A percentile compares a stretch with the other conserved stretches of the same genome.
Conservation (phyloP, 148 eudicot species). For the Vaccinium corymbosum region DNA sequence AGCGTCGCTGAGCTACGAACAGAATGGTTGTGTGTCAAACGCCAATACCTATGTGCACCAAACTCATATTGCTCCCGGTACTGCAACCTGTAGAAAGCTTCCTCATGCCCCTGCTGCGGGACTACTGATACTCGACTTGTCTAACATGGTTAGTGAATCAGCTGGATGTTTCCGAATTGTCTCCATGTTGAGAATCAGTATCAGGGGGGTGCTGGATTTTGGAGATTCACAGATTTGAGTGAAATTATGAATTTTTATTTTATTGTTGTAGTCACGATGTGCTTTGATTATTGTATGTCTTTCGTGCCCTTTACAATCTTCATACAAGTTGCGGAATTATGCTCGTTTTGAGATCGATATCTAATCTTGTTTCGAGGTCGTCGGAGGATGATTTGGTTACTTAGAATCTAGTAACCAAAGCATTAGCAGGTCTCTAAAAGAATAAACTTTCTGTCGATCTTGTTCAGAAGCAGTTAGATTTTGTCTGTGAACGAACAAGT, state of each 20-base stretch:
- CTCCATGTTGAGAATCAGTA: not conserved
- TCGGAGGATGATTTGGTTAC: not conserved
- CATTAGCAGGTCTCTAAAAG: not conserved
- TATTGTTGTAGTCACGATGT: not conserved
- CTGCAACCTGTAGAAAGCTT: not conserved
- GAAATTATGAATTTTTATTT: not conserved
- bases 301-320: not conserved
- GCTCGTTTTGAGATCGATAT: not conserved
- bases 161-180: not conserved
- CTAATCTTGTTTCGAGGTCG: not conserved
- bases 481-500: not conserved
- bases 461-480: not conserved
- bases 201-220: not conserved
- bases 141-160: not conserved
- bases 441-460: not conserved
- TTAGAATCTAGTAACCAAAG: not conserved
- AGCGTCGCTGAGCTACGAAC: constrained; percentile 56
- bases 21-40: not conserved
- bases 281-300: not conserved
- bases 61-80: not conserved
- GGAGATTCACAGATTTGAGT: not conserved
- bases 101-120: not conserved
- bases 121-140: not conserved
- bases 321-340: not conserved
- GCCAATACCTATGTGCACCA: not conserved